Evolutionary conservation across 352 stramenopile genomes (phyloP).

Genomic region (Albugo candida): DNA sequence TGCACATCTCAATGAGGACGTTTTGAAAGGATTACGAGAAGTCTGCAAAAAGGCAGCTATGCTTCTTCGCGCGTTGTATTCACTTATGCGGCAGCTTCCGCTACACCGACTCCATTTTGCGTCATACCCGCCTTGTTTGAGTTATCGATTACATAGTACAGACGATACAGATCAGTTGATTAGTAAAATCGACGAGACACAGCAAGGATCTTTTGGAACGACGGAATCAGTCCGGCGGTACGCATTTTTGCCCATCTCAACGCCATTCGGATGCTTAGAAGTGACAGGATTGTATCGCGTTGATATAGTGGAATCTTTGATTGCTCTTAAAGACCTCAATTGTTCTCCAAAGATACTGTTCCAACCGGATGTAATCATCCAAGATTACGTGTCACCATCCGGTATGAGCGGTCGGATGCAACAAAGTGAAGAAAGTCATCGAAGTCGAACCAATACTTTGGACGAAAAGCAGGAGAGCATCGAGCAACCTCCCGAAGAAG

Average conservation of each 20-base stretch:
- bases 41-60: conserved; percentile 65
- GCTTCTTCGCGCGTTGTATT: conserved; percentile 45
- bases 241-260: conserved; percentile 57
- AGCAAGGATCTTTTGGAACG: not conserved
- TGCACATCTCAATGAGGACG: conserved; percentile 21
- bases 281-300: conserved; percentile 40
- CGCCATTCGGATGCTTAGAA: conserved; percentile 56
- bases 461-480: not conserved
- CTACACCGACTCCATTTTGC: conserved; percentile 43
- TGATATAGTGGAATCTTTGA: conserved; percentile 19
- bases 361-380: conserved; percentile 65
- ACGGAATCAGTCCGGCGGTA: conserved; percentile 23
- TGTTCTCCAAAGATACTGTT: conserved; percentile 17
- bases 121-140: conserved; percentile 40
- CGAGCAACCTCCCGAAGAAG: not conserved
- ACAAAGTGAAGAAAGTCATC: not conserved
- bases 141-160: conserved; percentile 31
- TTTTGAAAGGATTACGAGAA: conserved; percentile 64
- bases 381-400: conserved; percentile 63
- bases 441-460: not conserved
- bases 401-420: not conserved
- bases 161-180: conserved; percentile 1
- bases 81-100: conserved; percentile 54
- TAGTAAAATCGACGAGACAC: not conserved
- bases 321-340: not conserved